These are phyloP conservation scores for Grosmannia serpens DNA, from an alignment of 2,329 filamentous ascomycete species.

Conservation along the genomic window DNA sequence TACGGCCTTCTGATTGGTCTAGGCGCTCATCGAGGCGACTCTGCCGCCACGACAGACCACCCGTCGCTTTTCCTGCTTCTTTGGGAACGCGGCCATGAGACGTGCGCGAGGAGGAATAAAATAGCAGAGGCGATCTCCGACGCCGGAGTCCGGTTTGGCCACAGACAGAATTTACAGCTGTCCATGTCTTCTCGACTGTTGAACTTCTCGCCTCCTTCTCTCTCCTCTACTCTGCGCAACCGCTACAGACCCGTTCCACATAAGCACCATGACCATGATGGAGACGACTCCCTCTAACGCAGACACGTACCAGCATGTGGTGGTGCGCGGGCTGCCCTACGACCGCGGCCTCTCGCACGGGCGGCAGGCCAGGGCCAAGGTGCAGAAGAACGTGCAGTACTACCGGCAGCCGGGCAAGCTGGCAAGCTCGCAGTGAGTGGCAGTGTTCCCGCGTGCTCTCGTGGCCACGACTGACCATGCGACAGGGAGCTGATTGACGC, in stretches of 20 bases:
- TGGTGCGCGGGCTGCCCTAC: constrained; percentile 13
- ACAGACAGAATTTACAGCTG: no score
- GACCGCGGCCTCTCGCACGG: constrained; percentile 15
- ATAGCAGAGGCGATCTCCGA: not conserved
- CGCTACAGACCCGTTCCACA: no score
- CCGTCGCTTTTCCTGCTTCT: no score
- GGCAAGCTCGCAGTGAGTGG: not conserved
- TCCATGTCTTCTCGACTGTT: no score
- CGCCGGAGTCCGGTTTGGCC: no score
- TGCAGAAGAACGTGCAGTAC: constrained; percentile 13
- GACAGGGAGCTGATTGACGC: constrained; percentile 5
- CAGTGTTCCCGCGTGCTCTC: not conserved
- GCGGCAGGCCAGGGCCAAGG: constrained; percentile 12
- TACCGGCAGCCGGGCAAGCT: constrained; percentile 15
- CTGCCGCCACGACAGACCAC: no score
- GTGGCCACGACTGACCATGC: not conserved
- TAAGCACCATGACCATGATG: not conserved
- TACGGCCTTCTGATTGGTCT: no score
- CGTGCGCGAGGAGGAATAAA: not conserved
- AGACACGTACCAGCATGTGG: constrained; percentile 14
- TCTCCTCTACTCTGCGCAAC: no score
- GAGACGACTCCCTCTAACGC: not conserved
- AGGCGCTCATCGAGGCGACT: no score
- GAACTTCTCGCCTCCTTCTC: not conserved
- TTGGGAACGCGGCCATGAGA: no score